Percentiles rank a stretch among this genome's conserved stretches.
phyloP scores from a whole-genome alignment of 495 filamentous ascomycete genomes.

The Aspergillus ellipticus region DNA sequence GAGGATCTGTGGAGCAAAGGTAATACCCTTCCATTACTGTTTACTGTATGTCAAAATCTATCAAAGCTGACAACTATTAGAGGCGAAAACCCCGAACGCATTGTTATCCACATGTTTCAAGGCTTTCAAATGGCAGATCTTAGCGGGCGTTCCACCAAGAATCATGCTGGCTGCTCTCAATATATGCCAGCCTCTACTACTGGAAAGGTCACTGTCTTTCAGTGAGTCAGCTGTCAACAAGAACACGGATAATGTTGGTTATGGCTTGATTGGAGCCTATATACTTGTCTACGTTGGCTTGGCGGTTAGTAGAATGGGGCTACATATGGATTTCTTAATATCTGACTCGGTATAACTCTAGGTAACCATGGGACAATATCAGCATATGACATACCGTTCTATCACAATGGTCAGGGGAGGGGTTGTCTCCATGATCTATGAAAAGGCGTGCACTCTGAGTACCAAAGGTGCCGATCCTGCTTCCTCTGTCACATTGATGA shows the following conservation, averaged over 20 bases:
- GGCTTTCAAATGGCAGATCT: slow-evolving; percentile 45
- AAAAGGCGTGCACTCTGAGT: slow-evolving; percentile 40
- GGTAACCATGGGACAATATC: slow-evolving; percentile 44
- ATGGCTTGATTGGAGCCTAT: slow-evolving; percentile 65
- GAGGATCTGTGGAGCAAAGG: slow-evolving; percentile 29
- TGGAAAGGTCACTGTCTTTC: slow-evolving; percentile 49
- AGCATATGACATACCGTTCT: slow-evolving; percentile 54
- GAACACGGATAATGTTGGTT: slow-evolving; percentile 48
- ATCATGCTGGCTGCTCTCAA: slow-evolving; percentile 54
- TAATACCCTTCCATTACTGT: slow-evolving; percentile 12
- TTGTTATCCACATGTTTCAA: slow-evolving; percentile 46
- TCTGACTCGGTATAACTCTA: slow-evolving; percentile 2
- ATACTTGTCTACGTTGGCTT: slow-evolving; percentile 58
- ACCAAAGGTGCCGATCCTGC: slow-evolving; percentile 45
- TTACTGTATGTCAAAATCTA: neutral
- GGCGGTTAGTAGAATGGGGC: slow-evolving; percentile 52
- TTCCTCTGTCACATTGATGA: slow-evolving; percentile 59
- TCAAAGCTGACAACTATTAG: neutral
- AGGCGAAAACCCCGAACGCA: slow-evolving; percentile 8
- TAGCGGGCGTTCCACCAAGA: slow-evolving; percentile 49
- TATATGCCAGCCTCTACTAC: slow-evolving; percentile 62
- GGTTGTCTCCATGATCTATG: slow-evolving; percentile 55
- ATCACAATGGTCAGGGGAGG: slow-evolving; percentile 59
- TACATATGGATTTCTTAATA: slow-evolving; percentile 34
- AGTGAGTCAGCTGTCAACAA: slow-evolving; percentile 38